These are phyloP conservation scores for Backusella westeae DNA, from an alignment of 192 early-diverging fungal species.

Conservation along the genomic window DNA sequence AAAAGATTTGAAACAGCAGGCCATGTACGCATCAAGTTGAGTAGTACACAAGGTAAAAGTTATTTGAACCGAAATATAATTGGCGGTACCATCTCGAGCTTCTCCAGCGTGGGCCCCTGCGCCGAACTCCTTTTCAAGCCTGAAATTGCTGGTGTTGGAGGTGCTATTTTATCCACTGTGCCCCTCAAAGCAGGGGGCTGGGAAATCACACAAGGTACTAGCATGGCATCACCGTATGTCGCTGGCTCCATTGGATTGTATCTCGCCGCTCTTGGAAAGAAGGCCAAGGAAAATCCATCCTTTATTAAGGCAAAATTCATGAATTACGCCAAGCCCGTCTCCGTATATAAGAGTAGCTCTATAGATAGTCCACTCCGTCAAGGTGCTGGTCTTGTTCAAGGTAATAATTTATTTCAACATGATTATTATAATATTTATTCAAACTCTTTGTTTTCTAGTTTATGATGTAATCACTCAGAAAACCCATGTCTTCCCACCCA, in stretches of 20 bases:
- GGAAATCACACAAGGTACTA: conserved; percentile 38
- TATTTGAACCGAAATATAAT: conserved; percentile 39
- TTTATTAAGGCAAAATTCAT: conserved; percentile 34
- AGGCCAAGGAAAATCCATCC: conserved; percentile 20
- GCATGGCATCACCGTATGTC: conserved; percentile 61
- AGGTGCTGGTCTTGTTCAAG: conserved; percentile 56
- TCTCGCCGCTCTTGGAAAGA: conserved; percentile 25
- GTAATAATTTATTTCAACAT: not conserved
- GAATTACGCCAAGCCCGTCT: conserved; percentile 21
- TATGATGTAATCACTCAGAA: conserved; percentile 37
- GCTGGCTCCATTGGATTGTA: conserved; percentile 49
- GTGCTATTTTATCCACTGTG: conserved; percentile 45
- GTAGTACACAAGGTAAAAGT: conserved; percentile 46
- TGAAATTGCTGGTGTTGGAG: conserved; percentile 49
- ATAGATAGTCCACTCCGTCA: conserved; percentile 38
- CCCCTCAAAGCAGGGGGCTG: not conserved
- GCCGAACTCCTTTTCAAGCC: conserved; percentile 61
- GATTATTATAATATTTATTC: not conserved
- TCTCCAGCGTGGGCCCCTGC: conserved; percentile 72
- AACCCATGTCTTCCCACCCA: conserved; percentile 38
- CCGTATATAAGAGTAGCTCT: not conserved
- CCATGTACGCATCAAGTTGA: conserved; percentile 26
- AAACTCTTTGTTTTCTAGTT: conserved; percentile 10
- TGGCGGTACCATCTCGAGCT: conserved; percentile 64
- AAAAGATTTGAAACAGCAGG: conserved; percentile 39